These are phyloP conservation scores for Antitrichia curtipendula DNA, from an alignment of 225 moss, liverwort and hornwort genomes.

Conservation along the genomic window DNA sequence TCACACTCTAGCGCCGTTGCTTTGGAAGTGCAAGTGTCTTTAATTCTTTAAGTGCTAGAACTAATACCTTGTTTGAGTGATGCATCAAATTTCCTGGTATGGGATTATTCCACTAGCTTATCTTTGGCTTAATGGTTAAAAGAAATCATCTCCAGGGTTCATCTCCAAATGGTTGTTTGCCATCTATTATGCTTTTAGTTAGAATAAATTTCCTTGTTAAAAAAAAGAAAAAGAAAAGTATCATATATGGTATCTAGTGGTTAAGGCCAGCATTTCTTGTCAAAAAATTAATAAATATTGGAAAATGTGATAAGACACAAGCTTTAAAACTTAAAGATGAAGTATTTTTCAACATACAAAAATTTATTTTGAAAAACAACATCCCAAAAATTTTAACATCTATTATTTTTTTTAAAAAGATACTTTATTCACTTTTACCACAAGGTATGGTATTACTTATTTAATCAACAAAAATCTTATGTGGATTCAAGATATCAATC, in stretches of 20 bases:
- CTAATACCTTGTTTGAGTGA: rapidly evolving
- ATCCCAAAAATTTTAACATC: neutral
- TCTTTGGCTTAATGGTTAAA: neutral
- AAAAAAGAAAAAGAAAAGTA: neutral
- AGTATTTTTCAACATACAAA: rapidly evolving
- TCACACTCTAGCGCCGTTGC: too few species aligned
- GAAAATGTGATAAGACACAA: neutral
- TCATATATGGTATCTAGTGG: neutral
- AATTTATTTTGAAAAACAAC: neutral
- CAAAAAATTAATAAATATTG: neutral
- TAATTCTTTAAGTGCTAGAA: neutral
- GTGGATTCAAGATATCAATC: too few species aligned
- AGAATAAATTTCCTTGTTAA: neutral
- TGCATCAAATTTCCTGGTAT: neutral
- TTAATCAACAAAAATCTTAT: neutral
- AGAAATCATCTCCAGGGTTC: neutral
- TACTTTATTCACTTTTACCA: neutral
- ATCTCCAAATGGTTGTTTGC: rapidly evolving
- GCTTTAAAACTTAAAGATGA: neutral
- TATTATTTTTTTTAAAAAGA: too few species aligned
- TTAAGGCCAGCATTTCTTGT: rapidly evolving
- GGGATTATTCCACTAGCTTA: neutral
- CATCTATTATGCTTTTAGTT: too few species aligned
- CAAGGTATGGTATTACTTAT: neutral
- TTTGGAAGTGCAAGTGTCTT: neutral